Base-by-base conservation (phyloP, 2,329 filamentous ascomycete genomes). In the Fusarium nodosum region DNA sequence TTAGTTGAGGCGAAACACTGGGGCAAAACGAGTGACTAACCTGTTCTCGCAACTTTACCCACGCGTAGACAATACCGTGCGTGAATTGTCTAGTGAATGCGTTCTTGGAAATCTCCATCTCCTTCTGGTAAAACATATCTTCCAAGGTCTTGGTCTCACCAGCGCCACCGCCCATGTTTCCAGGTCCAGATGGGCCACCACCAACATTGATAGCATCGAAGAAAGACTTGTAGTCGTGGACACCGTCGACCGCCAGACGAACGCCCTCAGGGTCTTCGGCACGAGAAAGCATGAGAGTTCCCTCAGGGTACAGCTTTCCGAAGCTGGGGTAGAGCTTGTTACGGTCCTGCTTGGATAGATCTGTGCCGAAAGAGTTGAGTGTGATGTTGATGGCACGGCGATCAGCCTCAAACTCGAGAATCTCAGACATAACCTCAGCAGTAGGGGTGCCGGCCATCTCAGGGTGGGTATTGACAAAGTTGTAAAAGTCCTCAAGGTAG, bases 71-170 rank as follows among this genome's bases (percentile, higher is more conserved):
- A 72, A 98, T 93, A 36, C 93, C 92, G 75, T 93, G 94, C 16
- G 94, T 97, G 80, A 99, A 99, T 79, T 99, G 96, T 73, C 93
- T 88, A 7, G 96, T 99, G 78, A 99, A 99, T 11, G 94, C 93
- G 64, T 91, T 83, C 86, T 99, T 99, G 58, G 93, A 95, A 69
- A 98, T 91, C 79, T 99, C 94, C 96, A 98, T 98, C 83, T 99
- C 96, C 83, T 97, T 98, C 81, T 97, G 93, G 80, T 99, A 99
- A 82, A 99, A 99, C 84, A 99, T 86, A 77, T 99, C 96, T 79
- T 99, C 96, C 74, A 99, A 81, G 75, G 94, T 97, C 83, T 93
- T 94, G 50, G 93, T 91, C 72, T 97, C 94, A 18, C 88, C 85
- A 28, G 91, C 90, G n/a, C 88, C 85, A 36, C 93, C 93, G 26